Evolutionary conservation across 371 early-diverging fungal species (phyloP), one percentile per base, ranked within the genome.

Genomic region (Syncephalastrum racemosum): DNA sequence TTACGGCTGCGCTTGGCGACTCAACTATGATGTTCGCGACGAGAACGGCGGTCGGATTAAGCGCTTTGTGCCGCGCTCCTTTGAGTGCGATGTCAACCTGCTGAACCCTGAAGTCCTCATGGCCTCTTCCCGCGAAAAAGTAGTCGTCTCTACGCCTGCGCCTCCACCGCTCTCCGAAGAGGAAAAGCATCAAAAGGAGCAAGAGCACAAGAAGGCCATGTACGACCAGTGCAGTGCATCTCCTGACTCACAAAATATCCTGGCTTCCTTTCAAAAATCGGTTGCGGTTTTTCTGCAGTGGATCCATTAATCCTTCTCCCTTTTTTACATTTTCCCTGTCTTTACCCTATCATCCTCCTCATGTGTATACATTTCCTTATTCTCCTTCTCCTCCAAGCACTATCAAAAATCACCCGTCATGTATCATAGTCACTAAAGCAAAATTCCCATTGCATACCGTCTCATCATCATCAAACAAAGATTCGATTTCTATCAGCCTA

Each of bases 41-140:
- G 46, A 46, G 1, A 49, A 14, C 25, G 18, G 19, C 13, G 55
- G 31, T 1, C 18, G 23, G 8, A 42, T 50, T 7, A 27, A 50
- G 25, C 53, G 46, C 2, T 16, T 63, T 15, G 25, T 24, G 1
- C 59, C 63, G 8, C 36, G 45, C 15, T 42, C 54, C 1, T 63
- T 63, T 31, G 51, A 46, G 19, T 63, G 63, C 36, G 58, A 63
- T 36, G 43, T 52, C 4, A 47, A 58, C 40, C 31, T 63, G 41
- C 44, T 63, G 31, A 59, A 63, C 50, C 63, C 63, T 18, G 46
- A 62, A 13, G 54, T 59, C 16, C 41, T 59, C 18, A 46, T 50
- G 24, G 18, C 59, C 23, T 50, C 59, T 1, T 46, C 59, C 7
- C 43, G 47, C 36, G 50, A 53, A n/a, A 47, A 53, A 20, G 51